Percentiles rank a stretch among this genome's conserved stretches.
Conservation (phyloP, 2,329 filamentous ascomycete genomes). For the Parasarocladium wereldwijsianum region DNA sequence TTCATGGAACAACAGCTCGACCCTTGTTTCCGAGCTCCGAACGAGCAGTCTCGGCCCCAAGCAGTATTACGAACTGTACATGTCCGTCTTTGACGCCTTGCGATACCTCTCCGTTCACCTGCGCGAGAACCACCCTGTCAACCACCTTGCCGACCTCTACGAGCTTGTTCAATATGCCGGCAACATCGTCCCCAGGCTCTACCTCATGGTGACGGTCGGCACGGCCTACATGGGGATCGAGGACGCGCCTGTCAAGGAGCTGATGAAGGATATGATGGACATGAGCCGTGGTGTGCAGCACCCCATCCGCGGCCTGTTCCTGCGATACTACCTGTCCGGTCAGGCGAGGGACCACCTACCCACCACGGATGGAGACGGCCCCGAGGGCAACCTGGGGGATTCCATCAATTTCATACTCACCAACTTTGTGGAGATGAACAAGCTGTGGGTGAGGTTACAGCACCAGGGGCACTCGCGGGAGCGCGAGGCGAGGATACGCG, state of each 20-base stretch:
- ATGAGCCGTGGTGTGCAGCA: slow-evolving; percentile 98
- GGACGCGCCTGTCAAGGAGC: slow-evolving; percentile 96
- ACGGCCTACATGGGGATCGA: slow-evolving; percentile 98
- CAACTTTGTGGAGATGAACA: slow-evolving; percentile 99
- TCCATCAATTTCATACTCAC: slow-evolving; percentile 97
- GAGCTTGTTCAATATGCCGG: slow-evolving; percentile 96
- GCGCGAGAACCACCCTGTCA: slow-evolving; percentile 91
- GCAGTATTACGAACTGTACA: slow-evolving; percentile 99
- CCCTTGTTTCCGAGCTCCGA: slow-evolving; percentile 92
- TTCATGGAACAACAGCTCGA: slow-evolving; percentile 76
- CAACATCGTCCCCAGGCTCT: slow-evolving; percentile 90
- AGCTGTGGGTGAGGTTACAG: slow-evolving; percentile 93
- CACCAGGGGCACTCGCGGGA: slow-evolving; percentile 96
- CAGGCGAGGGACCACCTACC: slow-evolving; percentile 87
- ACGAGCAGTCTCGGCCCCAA: slow-evolving; percentile 96
- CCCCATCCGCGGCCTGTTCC: slow-evolving; percentile 83
- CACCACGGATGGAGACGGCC: slow-evolving; percentile 68
- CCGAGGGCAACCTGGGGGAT: slow-evolving; percentile 90
- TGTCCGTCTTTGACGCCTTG: slow-evolving; percentile 95
- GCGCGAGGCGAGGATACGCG: slow-evolving; percentile 81
- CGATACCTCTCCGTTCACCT: slow-evolving; percentile 94
- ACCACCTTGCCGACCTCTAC: slow-evolving; percentile 95
- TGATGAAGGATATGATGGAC: slow-evolving; percentile 99
- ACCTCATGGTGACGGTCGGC: slow-evolving; percentile 98
- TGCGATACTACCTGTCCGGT: slow-evolving; percentile 91